Conservation (phyloP, 176 grass and related monocot genomes). For the Hordeum vulgare region DNA sequence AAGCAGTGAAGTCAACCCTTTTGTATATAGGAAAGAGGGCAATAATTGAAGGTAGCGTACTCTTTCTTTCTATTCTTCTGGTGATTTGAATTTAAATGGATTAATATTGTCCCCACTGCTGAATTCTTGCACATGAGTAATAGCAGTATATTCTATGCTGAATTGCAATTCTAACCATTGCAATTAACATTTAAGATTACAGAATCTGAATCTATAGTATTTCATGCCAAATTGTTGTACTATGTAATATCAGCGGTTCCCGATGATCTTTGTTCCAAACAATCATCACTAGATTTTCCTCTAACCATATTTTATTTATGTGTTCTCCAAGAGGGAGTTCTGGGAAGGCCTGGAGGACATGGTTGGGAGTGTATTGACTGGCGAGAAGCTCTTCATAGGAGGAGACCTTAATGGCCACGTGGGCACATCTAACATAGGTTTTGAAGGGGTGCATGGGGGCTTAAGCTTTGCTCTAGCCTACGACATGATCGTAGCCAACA, state of each 20-base stretch:
- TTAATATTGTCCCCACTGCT: not conserved
- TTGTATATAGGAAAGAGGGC: not conserved
- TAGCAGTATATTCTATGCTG: not conserved
- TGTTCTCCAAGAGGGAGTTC: not conserved
- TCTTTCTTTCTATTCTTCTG: not conserved
- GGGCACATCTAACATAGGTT: too few species aligned
- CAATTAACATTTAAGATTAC: not conserved
- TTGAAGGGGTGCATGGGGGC: too few species aligned
- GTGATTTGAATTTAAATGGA: not conserved
- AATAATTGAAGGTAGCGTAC: constrained; percentile 10
- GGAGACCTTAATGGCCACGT: too few species aligned
- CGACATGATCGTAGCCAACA: too few species aligned
- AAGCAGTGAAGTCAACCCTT: constrained; percentile 25
- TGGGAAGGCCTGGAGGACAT: too few species aligned
- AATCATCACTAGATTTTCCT: not conserved
- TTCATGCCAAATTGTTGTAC: not conserved
- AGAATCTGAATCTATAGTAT: not conserved
- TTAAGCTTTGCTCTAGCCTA: too few species aligned
- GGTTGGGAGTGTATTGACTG: too few species aligned
- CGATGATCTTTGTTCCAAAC: not conserved
- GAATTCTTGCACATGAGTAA: not conserved
- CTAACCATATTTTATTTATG: not conserved
- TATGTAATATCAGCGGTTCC: not conserved
- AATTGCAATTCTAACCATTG: not conserved
- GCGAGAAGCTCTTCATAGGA: too few species aligned